Percentiles rank a stretch among this genome's conserved stretches.
These are phyloP conservation scores for Ascochyta viciae-villosae DNA, from an alignment of 2,329 filamentous ascomycete genomes.

Conservation along the genomic window DNA sequence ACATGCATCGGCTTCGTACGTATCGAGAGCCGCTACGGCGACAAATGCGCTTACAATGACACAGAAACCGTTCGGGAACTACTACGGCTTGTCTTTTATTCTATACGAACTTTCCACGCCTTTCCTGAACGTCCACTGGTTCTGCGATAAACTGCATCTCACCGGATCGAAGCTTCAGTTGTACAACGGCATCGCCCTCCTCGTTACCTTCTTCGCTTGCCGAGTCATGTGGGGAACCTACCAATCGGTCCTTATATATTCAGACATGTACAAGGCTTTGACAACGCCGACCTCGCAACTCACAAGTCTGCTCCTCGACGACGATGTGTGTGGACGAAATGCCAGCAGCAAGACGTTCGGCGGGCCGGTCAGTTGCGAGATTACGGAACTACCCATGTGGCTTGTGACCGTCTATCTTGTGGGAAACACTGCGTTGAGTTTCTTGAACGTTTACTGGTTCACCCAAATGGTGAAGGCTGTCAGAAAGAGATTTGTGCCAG, in stretches of 20 bases:
- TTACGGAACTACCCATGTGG: conserved; percentile 67
- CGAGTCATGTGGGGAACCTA: conserved; percentile 80
- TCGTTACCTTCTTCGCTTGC: conserved; percentile 76
- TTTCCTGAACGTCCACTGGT: conserved; percentile 89
- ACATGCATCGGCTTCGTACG: conserved; percentile 82
- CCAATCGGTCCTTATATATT: conserved; percentile 68
- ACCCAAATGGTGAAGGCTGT: conserved; percentile 85
- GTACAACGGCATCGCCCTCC: conserved; percentile 76
- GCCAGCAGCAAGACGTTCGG: conserved; percentile 36
- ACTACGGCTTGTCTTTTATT: conserved; percentile 80
- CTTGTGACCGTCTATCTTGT: conserved; percentile 71
- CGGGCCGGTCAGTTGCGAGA: conserved; percentile 27
- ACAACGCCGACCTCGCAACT: conserved; percentile 26
- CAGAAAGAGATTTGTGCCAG: conserved; percentile 71
- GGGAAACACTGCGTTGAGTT: conserved; percentile 75
- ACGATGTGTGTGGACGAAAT: conserved; percentile 57
- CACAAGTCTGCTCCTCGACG: conserved; percentile 29
- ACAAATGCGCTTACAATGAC: conserved; percentile 19
- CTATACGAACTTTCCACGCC: conserved; percentile 86
- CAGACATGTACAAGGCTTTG: conserved; percentile 66
- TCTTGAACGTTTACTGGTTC: conserved; percentile 84
- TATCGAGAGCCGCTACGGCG: not conserved
- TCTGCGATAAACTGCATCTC: conserved; percentile 82
- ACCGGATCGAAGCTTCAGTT: conserved; percentile 77
- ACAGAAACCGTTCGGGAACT: conserved; percentile 83